Base-by-base conservation (phyloP, 1,284 basidiomycete species). In the Moesziomyces globuligerus region DNA sequence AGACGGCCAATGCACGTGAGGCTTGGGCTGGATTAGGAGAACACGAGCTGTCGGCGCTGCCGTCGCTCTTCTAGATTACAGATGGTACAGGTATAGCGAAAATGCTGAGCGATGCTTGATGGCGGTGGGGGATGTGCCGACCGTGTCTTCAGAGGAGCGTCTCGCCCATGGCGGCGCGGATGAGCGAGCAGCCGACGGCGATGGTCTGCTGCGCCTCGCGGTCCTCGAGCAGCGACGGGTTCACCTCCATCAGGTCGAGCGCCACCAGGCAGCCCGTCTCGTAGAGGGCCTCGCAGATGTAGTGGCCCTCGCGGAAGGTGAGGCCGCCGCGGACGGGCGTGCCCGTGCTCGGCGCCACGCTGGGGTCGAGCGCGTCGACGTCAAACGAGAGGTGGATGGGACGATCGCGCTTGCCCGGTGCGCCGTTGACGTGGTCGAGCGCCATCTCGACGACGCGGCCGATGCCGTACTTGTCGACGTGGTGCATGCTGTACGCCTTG, bases 331-430 rank as follows among this genome's bases (percentile, higher is more conserved):
- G 91, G 17, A 91, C 92, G 10, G 93, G 93, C 44, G 93, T 95
- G 20, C 93, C 93, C n/a, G 93, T 95, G 53, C 91, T 92, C 2
- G 94, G 95, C 21, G 96, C 94, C 42, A 98, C 94, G 21, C 87
- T 88, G 3, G 94, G 94, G 84, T 98, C 95, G 52, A 84, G 70
- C 8, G 82, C 82, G 81, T 98, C 96, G 32, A 98, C 94, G 83
- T 98, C 95, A 82, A 98, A 98, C 82, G 90, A 93, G 60, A 99
- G 85, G 85, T 99, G 96, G 72, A 98, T 91, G 17, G 96, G 96
- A 39, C 87, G 86, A 57, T 88, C 86, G 17, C 92, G 92, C 53
- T 73, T 77, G 48, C 67, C 67, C 4, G 68, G 49, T 37, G 62
- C 62, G 11, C 64, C 67, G 84, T 96, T 97, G 77, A 98, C 90